Percentiles rank a stretch among this genome's conserved stretches.
phyloP scores from a whole-genome alignment of 352 stramenopile species.

The Pythium periplocum region DNA sequence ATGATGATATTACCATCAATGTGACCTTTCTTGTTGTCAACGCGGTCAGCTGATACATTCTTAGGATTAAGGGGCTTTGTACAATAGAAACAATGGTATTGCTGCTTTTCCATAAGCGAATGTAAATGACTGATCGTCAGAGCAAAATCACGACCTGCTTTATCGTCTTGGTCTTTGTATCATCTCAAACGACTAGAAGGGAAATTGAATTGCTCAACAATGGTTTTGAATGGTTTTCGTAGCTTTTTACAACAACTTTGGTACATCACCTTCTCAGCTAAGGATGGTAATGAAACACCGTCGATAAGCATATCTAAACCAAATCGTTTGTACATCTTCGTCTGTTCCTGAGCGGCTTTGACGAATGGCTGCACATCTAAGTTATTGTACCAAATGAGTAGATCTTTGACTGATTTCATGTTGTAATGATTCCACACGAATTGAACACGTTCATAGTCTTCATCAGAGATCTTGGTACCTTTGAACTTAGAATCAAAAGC shows the following conservation, averaged over 20 bases:
- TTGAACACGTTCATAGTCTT: conserved; percentile 19
- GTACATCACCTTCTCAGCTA: conserved; percentile 23
- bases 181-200: conserved; percentile 6
- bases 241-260: conserved; percentile 14
- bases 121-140: conserved; percentile 4
- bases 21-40: conserved; percentile 12
- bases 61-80: conserved; percentile 5
- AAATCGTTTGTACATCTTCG: conserved; percentile 16
- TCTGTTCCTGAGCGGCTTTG: conserved; percentile 10
- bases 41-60: conserved; percentile 12
- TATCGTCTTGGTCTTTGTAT: conserved; percentile 15
- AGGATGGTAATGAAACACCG: conserved; percentile 13
- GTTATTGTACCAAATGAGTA: conserved; percentile 28
- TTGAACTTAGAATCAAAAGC: conserved; percentile 15
- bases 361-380: conserved; percentile 23
- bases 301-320: conserved; percentile 25
- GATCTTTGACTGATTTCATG: conserved; percentile 25
- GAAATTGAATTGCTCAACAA: not conserved
- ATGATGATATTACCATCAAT: conserved; percentile 16
- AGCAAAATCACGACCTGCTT: conserved; percentile 10
- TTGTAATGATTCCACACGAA: conserved; percentile 22
- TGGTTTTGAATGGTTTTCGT: conserved; percentile 4
- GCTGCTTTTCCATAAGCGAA: not conserved
- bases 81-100: conserved; percentile 7
- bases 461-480: conserved; percentile 10